Evolutionary conservation across 1,284 basidiomycete genomes (phyloP).

Genomic region (Naganishia sp.): DNA sequence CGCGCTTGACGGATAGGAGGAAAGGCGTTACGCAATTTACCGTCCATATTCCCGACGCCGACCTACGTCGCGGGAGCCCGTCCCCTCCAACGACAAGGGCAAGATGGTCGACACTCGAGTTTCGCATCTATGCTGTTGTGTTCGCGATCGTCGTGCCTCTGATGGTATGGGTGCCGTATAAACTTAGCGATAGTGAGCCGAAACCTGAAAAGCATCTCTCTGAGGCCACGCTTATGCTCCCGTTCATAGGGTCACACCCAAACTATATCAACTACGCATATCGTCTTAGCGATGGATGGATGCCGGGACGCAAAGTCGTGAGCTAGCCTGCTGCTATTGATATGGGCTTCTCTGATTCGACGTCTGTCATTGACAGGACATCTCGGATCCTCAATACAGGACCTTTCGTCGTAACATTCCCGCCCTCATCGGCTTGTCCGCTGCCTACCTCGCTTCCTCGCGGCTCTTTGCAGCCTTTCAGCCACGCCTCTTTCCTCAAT

Average conservation of each 20-base stretch:
- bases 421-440: conserved; percentile 61
- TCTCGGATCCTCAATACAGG: conserved; percentile 81
- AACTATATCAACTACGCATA: conserved; percentile 69
- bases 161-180: conserved; percentile 78
- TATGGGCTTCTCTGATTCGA: not conserved
- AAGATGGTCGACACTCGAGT: conserved; percentile 81
- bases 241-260: conserved; percentile 56
- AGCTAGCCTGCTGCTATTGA: conserved; percentile 33
- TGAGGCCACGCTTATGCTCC: not conserved
- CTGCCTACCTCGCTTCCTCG: conserved; percentile 53
- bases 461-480: conserved; percentile 50
- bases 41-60: conserved; percentile 19
- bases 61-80: not conserved
- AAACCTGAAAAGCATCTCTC: not conserved
- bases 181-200: conserved; percentile 71
- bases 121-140: conserved; percentile 71
- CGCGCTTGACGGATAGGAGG: not conserved
- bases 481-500: conserved; percentile 36
- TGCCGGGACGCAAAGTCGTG: conserved; percentile 56
- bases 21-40: conserved; percentile 27
- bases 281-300: conserved; percentile 63
- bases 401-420: conserved; percentile 75
- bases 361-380: conserved; percentile 62
- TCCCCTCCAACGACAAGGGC: conserved; percentile 33
- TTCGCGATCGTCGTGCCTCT: conserved; percentile 67